Base-by-base conservation (phyloP, 1,139 yeast genomes). In the Sugiyamaella paludigena region DNA sequence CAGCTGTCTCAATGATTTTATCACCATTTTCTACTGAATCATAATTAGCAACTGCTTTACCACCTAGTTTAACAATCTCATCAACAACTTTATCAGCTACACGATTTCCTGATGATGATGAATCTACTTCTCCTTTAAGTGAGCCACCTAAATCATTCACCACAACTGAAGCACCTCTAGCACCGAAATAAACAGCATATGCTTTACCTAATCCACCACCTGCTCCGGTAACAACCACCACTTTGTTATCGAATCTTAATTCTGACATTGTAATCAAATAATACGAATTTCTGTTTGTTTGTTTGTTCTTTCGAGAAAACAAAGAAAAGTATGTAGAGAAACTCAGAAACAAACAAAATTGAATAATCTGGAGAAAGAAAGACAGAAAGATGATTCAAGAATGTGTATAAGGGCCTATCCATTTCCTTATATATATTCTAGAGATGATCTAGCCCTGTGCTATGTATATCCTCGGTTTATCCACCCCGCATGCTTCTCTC, bases 201-300 rank as follows among this genome's bases (percentile, higher is more conserved):
- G 83, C 83, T 65, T 78, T 85, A 36, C 98, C 98, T 46, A 92
- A 79, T 36, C 98, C 98, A 61, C 97, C 98, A 57, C 98, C 98
- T 45, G 97, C 95, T 41, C 98, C 98, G 51, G 98, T 92, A 67
- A 92, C 83, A 56, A 89, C 80, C 32, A 88, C 97, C 45, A 89
- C 97, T 67, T 85, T 83, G 63, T 82, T 88, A 61, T 86, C 84
- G 63, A 83, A 87, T 56, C 73, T 57, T 29, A 78, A 61, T 50
- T 68, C 34, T 10, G 16, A 28, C 48, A 49, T 43, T 32, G 38
- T 41, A n/a, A n/a, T n/a, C n/a, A n/a, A n/a, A n/a, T n/a, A n/a
- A n/a, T n/a, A 19, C 12, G 37, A 11, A 11, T 34, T 10, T 34
- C 12, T 11, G 37, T 11, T 11, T 34, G 37, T 9, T n/a, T n/a